Evolutionary conservation across 495 filamentous ascomycete genomes (phyloP).

Genomic region (Neurospora africana): DNA sequence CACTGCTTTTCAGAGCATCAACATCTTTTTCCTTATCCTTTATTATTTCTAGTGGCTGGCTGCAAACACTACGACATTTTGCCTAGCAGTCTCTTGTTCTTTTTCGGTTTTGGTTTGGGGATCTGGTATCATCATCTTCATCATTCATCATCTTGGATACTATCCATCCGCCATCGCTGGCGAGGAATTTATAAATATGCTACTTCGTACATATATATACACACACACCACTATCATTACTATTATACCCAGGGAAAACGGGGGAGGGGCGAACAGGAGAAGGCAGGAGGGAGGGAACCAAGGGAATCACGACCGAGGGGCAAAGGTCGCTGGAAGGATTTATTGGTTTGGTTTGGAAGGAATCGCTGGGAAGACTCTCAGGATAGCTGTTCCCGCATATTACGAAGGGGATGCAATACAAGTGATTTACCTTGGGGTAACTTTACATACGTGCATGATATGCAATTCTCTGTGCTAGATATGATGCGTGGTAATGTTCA

Average conservation of each 20-base stretch:
- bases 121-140: background rate
- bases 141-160: background rate
- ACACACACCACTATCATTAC: background rate
- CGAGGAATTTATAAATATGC: background rate
- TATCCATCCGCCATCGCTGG: background rate
- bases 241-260: background rate
- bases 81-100: background rate
- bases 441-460: background rate
- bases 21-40: background rate
- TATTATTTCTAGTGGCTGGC: background rate
- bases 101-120: background rate
- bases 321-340: background rate
- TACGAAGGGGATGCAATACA: background rate
- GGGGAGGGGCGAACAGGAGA: background rate
- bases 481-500: background rate
- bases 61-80: background rate
- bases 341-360: background rate
- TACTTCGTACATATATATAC: background rate
- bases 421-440: background rate
- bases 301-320: background rate
- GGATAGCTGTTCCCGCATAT: background rate
- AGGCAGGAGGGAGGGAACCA: background rate
- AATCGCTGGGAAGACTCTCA: background rate
- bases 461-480: background rate
- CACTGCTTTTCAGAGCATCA: background rate